phyloP scores from a whole-genome alignment of 2,329 filamentous ascomycete genomes.

The Orbilia brochopaga region DNA sequence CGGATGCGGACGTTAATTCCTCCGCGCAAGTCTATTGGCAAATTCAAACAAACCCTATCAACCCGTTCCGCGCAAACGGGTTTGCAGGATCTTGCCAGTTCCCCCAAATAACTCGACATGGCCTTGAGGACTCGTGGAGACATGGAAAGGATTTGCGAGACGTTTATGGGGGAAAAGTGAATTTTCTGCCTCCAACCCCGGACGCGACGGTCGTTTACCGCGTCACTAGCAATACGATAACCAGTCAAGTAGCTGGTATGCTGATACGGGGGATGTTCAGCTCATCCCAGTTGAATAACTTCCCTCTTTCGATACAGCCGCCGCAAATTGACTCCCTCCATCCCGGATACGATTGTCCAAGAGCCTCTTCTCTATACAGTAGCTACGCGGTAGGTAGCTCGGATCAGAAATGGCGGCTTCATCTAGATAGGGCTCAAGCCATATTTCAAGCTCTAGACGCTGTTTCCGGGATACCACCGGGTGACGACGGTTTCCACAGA shows the following conservation, averaged over 20 bases:
- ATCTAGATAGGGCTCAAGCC: constrained; percentile 65
- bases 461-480: constrained; percentile 69
- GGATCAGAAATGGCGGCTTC: constrained; percentile 67
- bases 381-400: constrained; percentile 61
- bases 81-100: constrained; percentile 79
- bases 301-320: constrained; percentile 64
- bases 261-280: constrained; percentile 73
- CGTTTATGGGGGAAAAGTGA: constrained; percentile 74
- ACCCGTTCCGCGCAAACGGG: constrained; percentile 70
- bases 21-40: constrained; percentile 68
- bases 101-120: constrained; percentile 75
- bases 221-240: constrained; percentile 83
- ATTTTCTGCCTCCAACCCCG: constrained; percentile 67
- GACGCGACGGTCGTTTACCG: constrained; percentile 66
- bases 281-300: constrained; percentile 56
- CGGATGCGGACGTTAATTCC: constrained; percentile 62
- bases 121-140: constrained; percentile 74
- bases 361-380: constrained; percentile 58
- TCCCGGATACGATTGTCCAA: constrained; percentile 71
- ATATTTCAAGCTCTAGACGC: constrained; percentile 69
- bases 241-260: constrained; percentile 79
- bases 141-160: constrained; percentile 77
- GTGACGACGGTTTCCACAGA: constrained; percentile 69
- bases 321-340: constrained; percentile 73
- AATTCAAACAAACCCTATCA: constrained; percentile 67